Conservation (phyloP, 225 moss, liverwort and hornwort genomes). For the Marchantia polymorpha region DNA sequence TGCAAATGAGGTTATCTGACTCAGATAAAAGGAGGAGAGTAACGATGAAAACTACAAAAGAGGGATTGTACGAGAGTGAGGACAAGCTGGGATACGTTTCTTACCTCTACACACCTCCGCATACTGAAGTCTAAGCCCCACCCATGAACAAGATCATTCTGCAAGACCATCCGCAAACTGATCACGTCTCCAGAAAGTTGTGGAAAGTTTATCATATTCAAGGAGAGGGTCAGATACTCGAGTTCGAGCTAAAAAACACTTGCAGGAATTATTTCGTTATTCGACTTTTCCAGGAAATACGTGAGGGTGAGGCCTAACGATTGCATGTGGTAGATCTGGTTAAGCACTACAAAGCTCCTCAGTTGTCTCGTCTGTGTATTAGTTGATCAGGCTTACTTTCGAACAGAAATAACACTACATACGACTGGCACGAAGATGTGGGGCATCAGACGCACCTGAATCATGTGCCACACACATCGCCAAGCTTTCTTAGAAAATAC, state of each 20-base stretch:
- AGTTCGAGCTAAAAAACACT: no score
- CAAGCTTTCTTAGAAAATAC: constrained; percentile 96
- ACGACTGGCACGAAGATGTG: neutral
- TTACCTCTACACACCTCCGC: constrained; percentile 88
- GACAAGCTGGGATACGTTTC: neutral
- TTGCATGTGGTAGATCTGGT: no score
- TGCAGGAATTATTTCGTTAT: no score
- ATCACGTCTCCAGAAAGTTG: neutral
- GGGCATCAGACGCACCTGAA: constrained; percentile 61
- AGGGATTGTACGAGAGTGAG: neutral
- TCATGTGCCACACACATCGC: constrained; percentile 98
- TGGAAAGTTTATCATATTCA: no score
- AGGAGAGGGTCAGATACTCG: no score
- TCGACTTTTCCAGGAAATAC: no score
- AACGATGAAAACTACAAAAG: neutral
- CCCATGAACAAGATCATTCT: constrained; percentile 99
- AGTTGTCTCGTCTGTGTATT: no score
- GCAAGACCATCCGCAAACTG: constrained; percentile 31
- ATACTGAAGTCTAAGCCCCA: constrained; percentile 96
- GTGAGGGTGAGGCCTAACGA: no score
- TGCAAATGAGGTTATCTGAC: neutral
- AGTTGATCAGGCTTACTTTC: no score
- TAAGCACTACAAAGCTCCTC: no score
- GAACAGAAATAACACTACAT: no score
- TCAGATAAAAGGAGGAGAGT: neutral